These are phyloP conservation scores for Candida krabiensis DNA, from an alignment of 805 yeast genomes.

Conservation along the genomic window DNA sequence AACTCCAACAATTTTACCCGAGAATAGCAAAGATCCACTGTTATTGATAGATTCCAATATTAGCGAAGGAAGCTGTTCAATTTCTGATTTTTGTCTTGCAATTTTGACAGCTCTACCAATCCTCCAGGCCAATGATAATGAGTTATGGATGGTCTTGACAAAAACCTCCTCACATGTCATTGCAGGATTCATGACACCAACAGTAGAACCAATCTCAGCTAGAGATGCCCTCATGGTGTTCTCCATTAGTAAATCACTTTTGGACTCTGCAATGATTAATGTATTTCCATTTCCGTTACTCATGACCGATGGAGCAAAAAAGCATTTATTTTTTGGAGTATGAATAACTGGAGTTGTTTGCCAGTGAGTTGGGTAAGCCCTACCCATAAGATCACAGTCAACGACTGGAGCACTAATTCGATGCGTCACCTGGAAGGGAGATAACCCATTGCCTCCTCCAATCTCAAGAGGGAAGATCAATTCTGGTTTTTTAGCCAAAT, in stretches of 20 bases:
- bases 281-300: conserved; percentile 43
- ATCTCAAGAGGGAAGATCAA: conserved; percentile 41
- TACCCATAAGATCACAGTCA: conserved; percentile 49
- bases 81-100: conserved; percentile 38
- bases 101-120: conserved; percentile 44
- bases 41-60: conserved; percentile 39
- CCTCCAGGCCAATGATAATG: conserved; percentile 47
- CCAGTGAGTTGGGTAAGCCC: conserved; percentile 47
- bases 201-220: conserved; percentile 40
- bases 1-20: conserved; percentile 46
- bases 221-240: conserved; percentile 41
- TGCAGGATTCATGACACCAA: conserved; percentile 38
- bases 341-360: conserved; percentile 38
- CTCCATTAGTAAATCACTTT: conserved; percentile 35
- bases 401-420: conserved; percentile 27
- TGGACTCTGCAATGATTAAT: conserved; percentile 34
- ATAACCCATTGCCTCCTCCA: conserved; percentile 45
- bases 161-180: conserved; percentile 20
- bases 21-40: conserved; percentile 35
- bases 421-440: conserved; percentile 27
- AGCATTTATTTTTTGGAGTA: conserved; percentile 21
- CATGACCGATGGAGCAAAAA: conserved; percentile 25
- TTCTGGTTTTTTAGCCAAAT: conserved; percentile 30
- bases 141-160: conserved; percentile 21
- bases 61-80: conserved; percentile 33